phyloP scores from a whole-genome alignment of 2,329 filamentous ascomycete genomes.

The Hypomyces rosellus region DNA sequence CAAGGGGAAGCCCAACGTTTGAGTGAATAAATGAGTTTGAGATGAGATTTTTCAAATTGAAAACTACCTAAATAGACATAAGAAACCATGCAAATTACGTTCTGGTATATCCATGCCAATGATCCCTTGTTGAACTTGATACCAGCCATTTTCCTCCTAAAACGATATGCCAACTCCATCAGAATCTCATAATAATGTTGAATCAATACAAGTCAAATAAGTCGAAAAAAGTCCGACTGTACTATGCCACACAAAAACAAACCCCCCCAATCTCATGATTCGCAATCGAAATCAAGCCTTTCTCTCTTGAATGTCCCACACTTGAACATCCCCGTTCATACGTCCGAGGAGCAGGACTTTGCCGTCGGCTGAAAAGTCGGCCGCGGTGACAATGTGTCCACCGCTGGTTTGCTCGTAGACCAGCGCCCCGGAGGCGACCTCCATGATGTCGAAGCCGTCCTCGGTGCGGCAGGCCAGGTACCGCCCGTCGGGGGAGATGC shows the following conservation, averaged over 20 bases:
- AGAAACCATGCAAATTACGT: too few relatives aligned
- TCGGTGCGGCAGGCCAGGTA: constrained; percentile 35
- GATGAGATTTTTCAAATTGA: too few relatives aligned
- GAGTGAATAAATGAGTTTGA: too few relatives aligned
- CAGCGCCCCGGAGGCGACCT: constrained; percentile 28
- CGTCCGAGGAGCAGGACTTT: constrained; percentile 27
- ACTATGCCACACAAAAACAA: too few relatives aligned
- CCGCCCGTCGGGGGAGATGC: constrained; percentile 31
- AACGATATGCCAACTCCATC: not conserved
- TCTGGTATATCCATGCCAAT: not conserved
- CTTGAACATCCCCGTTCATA: constrained; percentile 29
- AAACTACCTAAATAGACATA: too few relatives aligned
- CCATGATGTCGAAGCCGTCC: constrained; percentile 35
- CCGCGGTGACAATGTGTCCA: constrained; percentile 28
- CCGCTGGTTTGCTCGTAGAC: constrained; percentile 20
- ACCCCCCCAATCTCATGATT: not conserved
- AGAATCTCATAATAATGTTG: not conserved
- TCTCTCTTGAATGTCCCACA: constrained; percentile 24
- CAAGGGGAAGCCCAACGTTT: too few relatives aligned
- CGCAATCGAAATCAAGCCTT: not conserved
- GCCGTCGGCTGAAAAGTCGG: constrained; percentile 28
- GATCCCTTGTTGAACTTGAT: not conserved
- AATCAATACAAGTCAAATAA: not conserved
- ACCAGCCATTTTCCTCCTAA: not conserved
- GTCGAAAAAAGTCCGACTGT: not conserved